A percentile compares a stretch with the other conserved stretches of the same genome.
phyloP scores from a whole-genome alignment of 2,329 filamentous ascomycete species.

The Cordyceps fumosorosea region DNA sequence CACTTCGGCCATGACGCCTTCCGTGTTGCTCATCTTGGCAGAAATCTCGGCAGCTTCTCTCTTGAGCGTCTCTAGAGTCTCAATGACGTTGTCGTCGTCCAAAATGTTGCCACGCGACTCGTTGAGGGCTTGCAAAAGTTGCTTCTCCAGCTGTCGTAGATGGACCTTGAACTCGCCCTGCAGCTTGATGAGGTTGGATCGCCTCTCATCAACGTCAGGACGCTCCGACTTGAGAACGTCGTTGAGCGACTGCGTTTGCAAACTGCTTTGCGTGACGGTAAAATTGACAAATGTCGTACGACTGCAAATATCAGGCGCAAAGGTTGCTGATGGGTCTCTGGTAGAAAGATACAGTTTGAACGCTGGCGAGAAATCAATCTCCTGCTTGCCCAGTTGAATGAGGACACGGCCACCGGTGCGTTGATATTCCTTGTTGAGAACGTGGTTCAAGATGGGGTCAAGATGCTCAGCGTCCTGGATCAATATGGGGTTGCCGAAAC shows the following conservation, averaged over 20 bases:
- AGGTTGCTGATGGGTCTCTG: slow-evolving; percentile 89
- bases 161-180: slow-evolving; percentile 99
- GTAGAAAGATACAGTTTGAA: slow-evolving; percentile 96
- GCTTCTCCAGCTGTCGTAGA: slow-evolving; percentile 89
- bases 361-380: slow-evolving; percentile 96
- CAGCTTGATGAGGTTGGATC: slow-evolving; percentile 95
- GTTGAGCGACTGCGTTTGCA: slow-evolving; percentile 95
- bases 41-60: slow-evolving; percentile 96
- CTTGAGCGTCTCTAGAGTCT: slow-evolving; percentile 95
- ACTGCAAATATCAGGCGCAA: slow-evolving; percentile 95
- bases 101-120: slow-evolving; percentile 97
- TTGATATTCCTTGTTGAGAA: slow-evolving; percentile 99
- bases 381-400: slow-evolving; percentile 96
- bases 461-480: slow-evolving; percentile 98
- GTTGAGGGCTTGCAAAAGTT: slow-evolving; percentile 87
- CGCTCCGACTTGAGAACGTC: slow-evolving; percentile 96
- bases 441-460: slow-evolving; percentile 95
- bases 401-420: slow-evolving; percentile 96
- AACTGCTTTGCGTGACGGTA: slow-evolving; percentile 95
- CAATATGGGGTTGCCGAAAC: slow-evolving; percentile 96
- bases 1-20: slow-evolving; percentile 96
- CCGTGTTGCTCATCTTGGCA: slow-evolving; percentile 90
- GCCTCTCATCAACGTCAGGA: slow-evolving; percentile 91
- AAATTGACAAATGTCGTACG: slow-evolving; percentile 99
- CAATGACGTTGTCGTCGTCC: slow-evolving; percentile 96